These are phyloP conservation scores for Marasmius tenuissimus DNA, from an alignment of 1,284 basidiomycete species.

Conservation along the genomic window DNA sequence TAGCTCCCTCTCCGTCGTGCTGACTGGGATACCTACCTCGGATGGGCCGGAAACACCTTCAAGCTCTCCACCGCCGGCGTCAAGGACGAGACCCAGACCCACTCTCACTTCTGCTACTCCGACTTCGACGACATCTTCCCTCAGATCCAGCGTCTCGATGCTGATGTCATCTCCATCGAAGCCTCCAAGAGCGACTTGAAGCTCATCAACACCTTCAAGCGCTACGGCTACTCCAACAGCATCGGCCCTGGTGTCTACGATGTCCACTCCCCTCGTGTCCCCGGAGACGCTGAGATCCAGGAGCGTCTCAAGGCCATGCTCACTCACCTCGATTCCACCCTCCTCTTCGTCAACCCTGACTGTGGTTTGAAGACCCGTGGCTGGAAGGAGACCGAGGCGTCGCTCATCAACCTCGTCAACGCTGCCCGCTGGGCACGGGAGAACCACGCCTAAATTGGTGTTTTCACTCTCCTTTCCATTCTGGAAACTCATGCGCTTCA, in stretches of 20 bases:
- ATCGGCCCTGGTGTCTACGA: slow-evolving; percentile 99
- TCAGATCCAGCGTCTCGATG: slow-evolving; percentile 95
- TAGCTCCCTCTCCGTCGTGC: slow-evolving; percentile 89
- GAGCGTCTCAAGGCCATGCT: slow-evolving; percentile 89
- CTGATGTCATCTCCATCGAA: slow-evolving; percentile 99
- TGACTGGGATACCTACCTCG: slow-evolving; percentile 94
- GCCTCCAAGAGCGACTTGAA: slow-evolving; percentile 98
- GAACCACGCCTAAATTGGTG: slow-evolving; percentile 64
- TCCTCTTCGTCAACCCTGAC: slow-evolving; percentile 94
- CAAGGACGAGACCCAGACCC: slow-evolving; percentile 88
- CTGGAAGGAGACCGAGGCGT: slow-evolving; percentile 95
- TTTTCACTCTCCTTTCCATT: slow-evolving; percentile 18
- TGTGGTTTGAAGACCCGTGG: slow-evolving; percentile 93
- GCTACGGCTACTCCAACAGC: slow-evolving; percentile 95
- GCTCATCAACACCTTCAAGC: slow-evolving; percentile 93
- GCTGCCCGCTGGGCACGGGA: slow-evolving; percentile 89
- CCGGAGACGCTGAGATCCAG: slow-evolving; percentile 91
- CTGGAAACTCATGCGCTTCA: slow-evolving; percentile 70
- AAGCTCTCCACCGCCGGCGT: slow-evolving; percentile 95
- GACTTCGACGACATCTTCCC: slow-evolving; percentile 99
- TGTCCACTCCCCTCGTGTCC: slow-evolving; percentile 99
- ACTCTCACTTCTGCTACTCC: slow-evolving; percentile 98
- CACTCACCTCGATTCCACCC: slow-evolving; percentile 72
- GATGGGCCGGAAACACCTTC: slow-evolving; percentile 98
- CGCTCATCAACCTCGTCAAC: slow-evolving; percentile 86